Percentiles rank a stretch among this genome's conserved stretches.
Evolutionary conservation across 78 protist genomes (phyloP).

Genomic region (Chrysochromulina tobinii): DNA sequence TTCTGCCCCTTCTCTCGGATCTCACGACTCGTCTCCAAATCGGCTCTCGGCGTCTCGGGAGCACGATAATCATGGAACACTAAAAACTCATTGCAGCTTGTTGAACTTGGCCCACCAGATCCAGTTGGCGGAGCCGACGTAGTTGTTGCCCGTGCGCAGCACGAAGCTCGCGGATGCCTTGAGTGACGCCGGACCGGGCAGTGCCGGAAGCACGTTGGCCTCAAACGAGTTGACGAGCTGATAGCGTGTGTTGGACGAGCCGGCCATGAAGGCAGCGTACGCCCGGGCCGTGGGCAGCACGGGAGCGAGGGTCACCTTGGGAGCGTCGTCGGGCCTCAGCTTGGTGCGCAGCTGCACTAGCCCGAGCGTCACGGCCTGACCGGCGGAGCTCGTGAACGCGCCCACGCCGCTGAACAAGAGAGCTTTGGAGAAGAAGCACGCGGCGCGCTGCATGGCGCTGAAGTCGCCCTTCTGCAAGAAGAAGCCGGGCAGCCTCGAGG

Average conservation of each 20-base stretch:
- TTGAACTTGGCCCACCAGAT: background rate
- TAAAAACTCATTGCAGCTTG: too few species aligned
- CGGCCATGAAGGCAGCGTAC: background rate
- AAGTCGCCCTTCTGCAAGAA: background rate
- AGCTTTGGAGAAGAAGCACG: background rate
- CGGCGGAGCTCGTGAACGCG: background rate
- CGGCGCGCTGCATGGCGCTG: background rate
- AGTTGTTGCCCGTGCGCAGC: background rate
- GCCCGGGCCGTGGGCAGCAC: background rate
- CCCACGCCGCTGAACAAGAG: background rate
- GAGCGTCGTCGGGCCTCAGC: background rate
- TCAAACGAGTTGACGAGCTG: constrained; percentile 13
- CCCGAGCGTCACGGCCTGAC: background rate
- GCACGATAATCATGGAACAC: too few species aligned
- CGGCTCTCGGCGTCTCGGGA: too few species aligned
- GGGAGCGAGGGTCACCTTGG: background rate
- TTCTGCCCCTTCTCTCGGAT: too few species aligned
- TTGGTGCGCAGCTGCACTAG: background rate
- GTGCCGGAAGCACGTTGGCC: background rate
- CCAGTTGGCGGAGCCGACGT: background rate
- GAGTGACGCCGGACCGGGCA: background rate
- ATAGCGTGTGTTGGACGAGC: background rate
- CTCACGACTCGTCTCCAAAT: too few species aligned
- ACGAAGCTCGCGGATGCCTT: background rate
- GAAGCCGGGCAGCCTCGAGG: background rate